Conservation (phyloP, 2,329 filamentous ascomycete genomes). For the Pseudogymnoascus sp. region DNA sequence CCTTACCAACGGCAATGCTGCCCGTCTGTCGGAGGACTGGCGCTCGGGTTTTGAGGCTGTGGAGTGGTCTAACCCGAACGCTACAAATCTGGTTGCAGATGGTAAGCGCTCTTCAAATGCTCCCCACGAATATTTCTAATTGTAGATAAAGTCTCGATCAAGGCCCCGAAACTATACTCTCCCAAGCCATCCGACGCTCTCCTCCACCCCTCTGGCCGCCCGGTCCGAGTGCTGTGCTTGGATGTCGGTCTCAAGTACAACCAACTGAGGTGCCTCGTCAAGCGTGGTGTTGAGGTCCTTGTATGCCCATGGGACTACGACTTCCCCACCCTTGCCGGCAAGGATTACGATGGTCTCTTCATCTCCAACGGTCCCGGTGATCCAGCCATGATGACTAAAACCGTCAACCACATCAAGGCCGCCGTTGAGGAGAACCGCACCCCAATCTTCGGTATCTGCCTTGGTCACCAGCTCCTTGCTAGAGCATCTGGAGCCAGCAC, state of each 20-base stretch:
- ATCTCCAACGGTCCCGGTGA: slow-evolving; percentile 97
- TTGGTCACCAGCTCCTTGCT: slow-evolving; percentile 89
- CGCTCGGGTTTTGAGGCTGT: slow-evolving; percentile 63
- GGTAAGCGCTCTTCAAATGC: slow-evolving; percentile 52
- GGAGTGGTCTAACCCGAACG: slow-evolving; percentile 88
- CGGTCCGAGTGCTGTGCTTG: slow-evolving; percentile 80
- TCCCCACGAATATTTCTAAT: slow-evolving; percentile 33
- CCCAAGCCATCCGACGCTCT: slow-evolving; percentile 64
- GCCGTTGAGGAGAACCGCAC: slow-evolving; percentile 75
- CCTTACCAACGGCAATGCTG: slow-evolving; percentile 35
- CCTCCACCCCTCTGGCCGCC: slow-evolving; percentile 80
- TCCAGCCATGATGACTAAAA: slow-evolving; percentile 80
- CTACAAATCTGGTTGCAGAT: slow-evolving; percentile 85
- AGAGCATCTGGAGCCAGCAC: slow-evolving; percentile 80
- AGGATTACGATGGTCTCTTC: slow-evolving; percentile 92
- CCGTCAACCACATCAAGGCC: slow-evolving; percentile 78
- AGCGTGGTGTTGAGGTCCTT: slow-evolving; percentile 84
- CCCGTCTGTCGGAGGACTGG: slow-evolving; percentile 36
- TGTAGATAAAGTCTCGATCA: slow-evolving; percentile 67
- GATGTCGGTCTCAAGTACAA: slow-evolving; percentile 99
- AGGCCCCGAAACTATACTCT: slow-evolving; percentile 75
- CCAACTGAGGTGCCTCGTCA: slow-evolving; percentile 87
- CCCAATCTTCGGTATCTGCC: slow-evolving; percentile 95
- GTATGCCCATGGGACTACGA: slow-evolving; percentile 97
- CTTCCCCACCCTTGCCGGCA: slow-evolving; percentile 66